Percentiles rank a stretch among this genome's conserved stretches.
Conservation (phyloP, 2,329 filamentous ascomycete genomes). For the Cryphonectria carpinicola region DNA sequence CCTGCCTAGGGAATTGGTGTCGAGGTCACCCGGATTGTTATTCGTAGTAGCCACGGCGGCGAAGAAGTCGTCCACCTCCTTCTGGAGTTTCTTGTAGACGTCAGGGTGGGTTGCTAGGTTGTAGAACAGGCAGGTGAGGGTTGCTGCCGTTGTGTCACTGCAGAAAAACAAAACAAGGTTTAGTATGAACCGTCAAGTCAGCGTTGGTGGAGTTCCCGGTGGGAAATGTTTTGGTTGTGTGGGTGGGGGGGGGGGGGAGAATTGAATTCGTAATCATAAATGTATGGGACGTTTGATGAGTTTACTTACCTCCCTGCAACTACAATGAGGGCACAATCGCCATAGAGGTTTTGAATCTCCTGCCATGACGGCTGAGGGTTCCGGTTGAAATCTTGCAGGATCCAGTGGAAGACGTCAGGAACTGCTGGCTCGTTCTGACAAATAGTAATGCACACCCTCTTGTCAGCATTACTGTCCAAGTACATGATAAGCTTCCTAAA, state of each 20-base stretch:
- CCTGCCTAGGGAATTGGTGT: slow-evolving; percentile 24
- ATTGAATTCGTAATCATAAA: not conserved
- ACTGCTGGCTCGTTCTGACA: slow-evolving; percentile 23
- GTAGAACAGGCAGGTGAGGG: slow-evolving; percentile 32
- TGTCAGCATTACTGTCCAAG: not conserved
- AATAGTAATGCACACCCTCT: not conserved
- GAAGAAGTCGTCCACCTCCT: slow-evolving; percentile 26
- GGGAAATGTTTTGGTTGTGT: too few species aligned
- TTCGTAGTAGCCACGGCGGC: slow-evolving; percentile 23
- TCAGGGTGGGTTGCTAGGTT: slow-evolving; percentile 28
- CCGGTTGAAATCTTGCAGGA: slow-evolving; percentile 36
- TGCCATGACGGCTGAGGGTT: slow-evolving; percentile 30
- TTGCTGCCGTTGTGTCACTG: slow-evolving; percentile 32
- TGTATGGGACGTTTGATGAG: too few species aligned
- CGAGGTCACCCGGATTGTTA: slow-evolving; percentile 18
- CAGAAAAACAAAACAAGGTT: not conserved
- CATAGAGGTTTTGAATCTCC: slow-evolving; percentile 34
- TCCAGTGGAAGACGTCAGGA: slow-evolving; percentile 40
- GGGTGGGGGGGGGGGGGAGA: not conserved
- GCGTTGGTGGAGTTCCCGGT: too few species aligned
- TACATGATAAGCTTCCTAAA: too few species aligned
- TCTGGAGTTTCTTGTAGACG: slow-evolving; percentile 28
- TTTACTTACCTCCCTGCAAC: slow-evolving; percentile 39
- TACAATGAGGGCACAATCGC: slow-evolving; percentile 38
- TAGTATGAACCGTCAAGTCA: too few species aligned